Evolutionary conservation across 495 filamentous ascomycete species (phyloP).

Genomic region (Aspergillus hancockii): DNA sequence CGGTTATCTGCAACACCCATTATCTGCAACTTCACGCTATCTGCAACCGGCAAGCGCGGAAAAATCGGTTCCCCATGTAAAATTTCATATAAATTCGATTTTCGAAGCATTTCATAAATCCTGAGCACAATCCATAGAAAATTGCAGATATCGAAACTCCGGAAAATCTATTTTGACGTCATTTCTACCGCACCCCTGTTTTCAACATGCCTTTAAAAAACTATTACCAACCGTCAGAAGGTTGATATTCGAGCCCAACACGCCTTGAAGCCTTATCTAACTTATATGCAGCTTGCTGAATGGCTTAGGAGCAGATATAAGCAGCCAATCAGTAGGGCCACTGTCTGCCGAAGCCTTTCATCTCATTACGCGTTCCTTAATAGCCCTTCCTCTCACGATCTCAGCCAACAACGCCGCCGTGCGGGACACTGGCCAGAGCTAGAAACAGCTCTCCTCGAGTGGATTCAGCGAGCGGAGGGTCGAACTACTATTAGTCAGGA

Average conservation of each 20-base stretch:
- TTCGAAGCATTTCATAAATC: too few species aligned
- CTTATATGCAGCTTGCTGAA: neutral
- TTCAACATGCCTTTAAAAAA: too few species aligned
- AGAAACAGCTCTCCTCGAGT: neutral
- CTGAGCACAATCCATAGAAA: too few species aligned
- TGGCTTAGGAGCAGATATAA: conserved; percentile 8
- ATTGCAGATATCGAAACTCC: too few species aligned
- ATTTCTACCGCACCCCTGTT: too few species aligned
- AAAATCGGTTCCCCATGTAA: too few species aligned
- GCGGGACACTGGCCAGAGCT: conserved; percentile 8
- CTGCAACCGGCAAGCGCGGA: too few species aligned
- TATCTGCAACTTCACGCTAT: too few species aligned
- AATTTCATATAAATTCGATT: too few species aligned
- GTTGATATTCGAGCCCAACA: conserved; percentile 1
- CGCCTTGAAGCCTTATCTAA: neutral
- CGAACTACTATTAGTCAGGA: conserved; percentile 4
- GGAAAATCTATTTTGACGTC: too few species aligned
- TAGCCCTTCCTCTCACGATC: neutral
- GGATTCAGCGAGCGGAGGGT: conserved; percentile 1
- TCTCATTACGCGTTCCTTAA: conserved; percentile 4
- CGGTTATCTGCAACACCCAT: too few species aligned
- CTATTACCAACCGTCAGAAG: conserved; percentile 4
- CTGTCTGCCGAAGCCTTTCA: conserved; percentile 4
- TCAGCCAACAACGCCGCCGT: neutral
- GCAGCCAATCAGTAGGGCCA: neutral